A percentile compares a stretch with the other conserved stretches of the same genome.
These are phyloP conservation scores for Rhizoclosmatium globosum DNA, from an alignment of 192 early-diverging fungal species.

Conservation along the genomic window DNA sequence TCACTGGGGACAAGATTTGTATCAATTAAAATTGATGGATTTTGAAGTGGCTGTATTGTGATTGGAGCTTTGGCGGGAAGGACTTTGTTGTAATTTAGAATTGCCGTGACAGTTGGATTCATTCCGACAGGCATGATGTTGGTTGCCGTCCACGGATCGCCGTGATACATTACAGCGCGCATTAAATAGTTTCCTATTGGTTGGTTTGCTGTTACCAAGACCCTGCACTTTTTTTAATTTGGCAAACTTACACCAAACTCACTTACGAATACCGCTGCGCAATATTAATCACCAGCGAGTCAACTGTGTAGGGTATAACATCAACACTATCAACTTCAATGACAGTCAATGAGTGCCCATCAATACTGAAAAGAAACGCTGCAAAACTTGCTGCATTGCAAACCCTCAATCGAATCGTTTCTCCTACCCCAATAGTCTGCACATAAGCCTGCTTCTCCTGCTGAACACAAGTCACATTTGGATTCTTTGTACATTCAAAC, in stretches of 20 bases:
- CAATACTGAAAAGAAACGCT: slow-evolving; percentile 54
- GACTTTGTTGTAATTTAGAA: slow-evolving; percentile 20
- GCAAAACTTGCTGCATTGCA: slow-evolving; percentile 55
- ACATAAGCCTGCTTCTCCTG: background rate
- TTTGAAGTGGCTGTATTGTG: too few species aligned
- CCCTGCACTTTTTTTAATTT: background rate
- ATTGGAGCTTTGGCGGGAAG: background rate
- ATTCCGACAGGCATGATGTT: slow-evolving; percentile 15
- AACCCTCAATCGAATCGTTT: slow-evolving; percentile 49
- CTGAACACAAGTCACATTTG: background rate
- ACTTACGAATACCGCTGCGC: slow-evolving; percentile 57
- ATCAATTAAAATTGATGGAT: background rate
- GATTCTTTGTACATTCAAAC: slow-evolving; percentile 20
- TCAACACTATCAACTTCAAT: slow-evolving; percentile 61
- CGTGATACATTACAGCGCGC: slow-evolving; percentile 36
- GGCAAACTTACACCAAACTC: background rate
- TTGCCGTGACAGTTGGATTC: slow-evolving; percentile 6
- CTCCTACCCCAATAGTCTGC: background rate
- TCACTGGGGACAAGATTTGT: background rate
- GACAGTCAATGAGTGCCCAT: slow-evolving; percentile 59
- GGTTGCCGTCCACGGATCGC: slow-evolving; percentile 29
- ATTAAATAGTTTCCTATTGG: slow-evolving; percentile 19
- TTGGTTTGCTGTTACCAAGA: slow-evolving; percentile 3
- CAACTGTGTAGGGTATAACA: slow-evolving; percentile 47
- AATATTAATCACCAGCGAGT: slow-evolving; percentile 48